A percentile compares a stretch with the other conserved stretches of the same genome.
Evolutionary conservation across 371 early-diverging fungal species (phyloP).

Genomic region (Mucor indicus): DNA sequence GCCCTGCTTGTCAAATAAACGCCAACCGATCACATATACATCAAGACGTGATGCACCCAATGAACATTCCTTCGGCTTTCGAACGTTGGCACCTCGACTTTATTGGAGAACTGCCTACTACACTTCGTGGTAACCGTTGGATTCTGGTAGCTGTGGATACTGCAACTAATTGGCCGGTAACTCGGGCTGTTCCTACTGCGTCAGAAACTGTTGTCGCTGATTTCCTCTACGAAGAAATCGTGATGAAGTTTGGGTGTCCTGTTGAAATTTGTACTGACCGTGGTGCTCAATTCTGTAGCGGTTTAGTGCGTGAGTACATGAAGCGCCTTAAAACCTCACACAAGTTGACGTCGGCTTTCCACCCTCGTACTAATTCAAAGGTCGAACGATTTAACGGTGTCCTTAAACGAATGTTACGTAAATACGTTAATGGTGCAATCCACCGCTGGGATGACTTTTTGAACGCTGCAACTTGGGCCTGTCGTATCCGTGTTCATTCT

Average conservation of each 20-base stretch:
- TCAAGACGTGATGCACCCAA: background rate
- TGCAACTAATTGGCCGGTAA: constrained; percentile 37
- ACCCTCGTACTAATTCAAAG: constrained; percentile 9
- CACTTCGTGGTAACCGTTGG: constrained; percentile 18
- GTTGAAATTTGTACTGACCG: constrained; percentile 14
- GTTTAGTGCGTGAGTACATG: background rate
- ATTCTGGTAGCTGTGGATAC: constrained; percentile 37
- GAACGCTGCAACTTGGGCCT: constrained; percentile 9
- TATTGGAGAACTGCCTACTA: constrained; percentile 21
- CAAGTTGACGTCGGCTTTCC: constrained; percentile 9
- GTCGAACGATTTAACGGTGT: constrained; percentile 3
- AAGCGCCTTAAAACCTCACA: constrained; percentile 14
- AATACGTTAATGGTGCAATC: background rate
- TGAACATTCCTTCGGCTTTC: constrained; percentile 8
- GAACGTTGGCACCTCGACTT: constrained; percentile 30
- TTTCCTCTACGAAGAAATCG: constrained; percentile 17
- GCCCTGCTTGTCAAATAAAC: background rate
- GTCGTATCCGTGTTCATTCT: constrained; percentile 3
- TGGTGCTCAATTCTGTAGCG: constrained; percentile 12
- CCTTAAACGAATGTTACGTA: constrained; percentile 2
- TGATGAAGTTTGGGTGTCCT: constrained; percentile 28
- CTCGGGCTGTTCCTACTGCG: constrained; percentile 12
- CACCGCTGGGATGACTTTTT: constrained; percentile 9
- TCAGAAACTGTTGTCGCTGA: constrained; percentile 19
- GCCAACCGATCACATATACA: constrained; percentile 2